Base-by-base conservation (phyloP, 768 basidiomycete genomes). In the Postia placenta region DNA sequence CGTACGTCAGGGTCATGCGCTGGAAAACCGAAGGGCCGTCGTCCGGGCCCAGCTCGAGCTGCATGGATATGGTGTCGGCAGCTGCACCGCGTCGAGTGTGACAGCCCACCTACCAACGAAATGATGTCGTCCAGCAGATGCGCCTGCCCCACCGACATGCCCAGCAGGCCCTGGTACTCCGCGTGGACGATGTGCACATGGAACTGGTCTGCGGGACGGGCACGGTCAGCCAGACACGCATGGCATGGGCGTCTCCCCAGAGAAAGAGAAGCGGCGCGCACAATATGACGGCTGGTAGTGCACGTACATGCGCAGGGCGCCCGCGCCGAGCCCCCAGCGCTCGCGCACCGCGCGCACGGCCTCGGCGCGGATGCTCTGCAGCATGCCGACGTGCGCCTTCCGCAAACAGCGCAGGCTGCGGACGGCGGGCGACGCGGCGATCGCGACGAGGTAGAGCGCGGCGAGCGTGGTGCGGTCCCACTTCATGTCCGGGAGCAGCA, bases 261-360 rank as follows among this genome's bases (percentile, higher is more conserved):
- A 2, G 9, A 23, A 43, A 42, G 37, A 11, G 22, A 24, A 5
- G 48, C 49, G 11, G 17, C 3, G 74, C 88, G 54, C 50, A 94
- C 94, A 97, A 62, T 97, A 98, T 30, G 84, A 88, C 0, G 95
- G 95, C 61, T 96, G 94, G 63, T 99, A 99, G 63, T 99, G 96
- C 12, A 98, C 68, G 58, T 83, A 93, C 71, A 94, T 72, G 57
- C 92, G 70, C 50, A 96, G 60, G 9, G 80, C 74, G 2, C 82
- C 85, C 14, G 61, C 56, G 3, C 66, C 69, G 1, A 95, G 67
- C 0, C 79, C 83, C 79, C 87, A 99, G 56, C 75, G 77, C 39
- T 76, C 74, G 44, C 70, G 58, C 0, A 79, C 85, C 3, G 83
- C 64, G 2, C 63, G 61, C 26, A 68, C 67, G 0, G 85, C 80